Percentiles rank a stretch among this genome's conserved stretches.
phyloP scores from a whole-genome alignment of 2,329 filamentous ascomycete genomes.

The Pleoardoris graminearum region DNA sequence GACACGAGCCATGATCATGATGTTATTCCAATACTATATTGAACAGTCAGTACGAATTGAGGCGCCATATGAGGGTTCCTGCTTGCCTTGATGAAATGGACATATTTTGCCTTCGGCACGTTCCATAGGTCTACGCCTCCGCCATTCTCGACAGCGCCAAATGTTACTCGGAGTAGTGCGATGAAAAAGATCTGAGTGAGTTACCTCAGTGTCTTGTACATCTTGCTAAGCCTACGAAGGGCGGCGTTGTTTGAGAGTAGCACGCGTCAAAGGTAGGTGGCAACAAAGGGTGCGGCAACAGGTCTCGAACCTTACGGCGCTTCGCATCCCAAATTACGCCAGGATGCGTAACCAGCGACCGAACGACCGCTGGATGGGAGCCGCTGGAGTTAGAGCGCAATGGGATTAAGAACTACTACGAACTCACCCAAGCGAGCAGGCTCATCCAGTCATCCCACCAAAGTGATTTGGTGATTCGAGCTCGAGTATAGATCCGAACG shows the following conservation, averaged over 20 bases:
- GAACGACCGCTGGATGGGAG: no score
- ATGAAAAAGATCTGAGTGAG: constrained; percentile 1
- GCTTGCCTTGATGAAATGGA: constrained; percentile 4
- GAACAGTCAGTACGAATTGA: background rate
- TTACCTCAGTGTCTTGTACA: background rate
- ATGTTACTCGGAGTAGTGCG: constrained; percentile 2
- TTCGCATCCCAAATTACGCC: no score
- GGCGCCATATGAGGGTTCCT: background rate
- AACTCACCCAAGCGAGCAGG: constrained; percentile 6
- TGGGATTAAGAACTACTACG: no score
- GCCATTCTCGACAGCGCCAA: constrained; percentile 8
- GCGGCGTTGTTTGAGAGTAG: no score
- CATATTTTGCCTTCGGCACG: constrained; percentile 1
- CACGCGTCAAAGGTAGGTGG: no score
- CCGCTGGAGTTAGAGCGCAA: no score
- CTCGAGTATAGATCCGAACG: constrained; percentile 5
- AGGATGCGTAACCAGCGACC: no score
- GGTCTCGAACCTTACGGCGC: no score
- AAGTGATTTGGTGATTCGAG: constrained; percentile 7
- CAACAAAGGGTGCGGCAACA: no score
- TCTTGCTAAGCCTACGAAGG: no score
- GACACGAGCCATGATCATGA: constrained; percentile 9
- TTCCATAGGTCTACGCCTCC: constrained; percentile 8
- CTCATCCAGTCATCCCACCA: constrained; percentile 10
- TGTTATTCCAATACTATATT: constrained; percentile 3